These are phyloP conservation scores for Viola odorata DNA, from an alignment of 345 rosid species.

Conservation along the genomic window DNA sequence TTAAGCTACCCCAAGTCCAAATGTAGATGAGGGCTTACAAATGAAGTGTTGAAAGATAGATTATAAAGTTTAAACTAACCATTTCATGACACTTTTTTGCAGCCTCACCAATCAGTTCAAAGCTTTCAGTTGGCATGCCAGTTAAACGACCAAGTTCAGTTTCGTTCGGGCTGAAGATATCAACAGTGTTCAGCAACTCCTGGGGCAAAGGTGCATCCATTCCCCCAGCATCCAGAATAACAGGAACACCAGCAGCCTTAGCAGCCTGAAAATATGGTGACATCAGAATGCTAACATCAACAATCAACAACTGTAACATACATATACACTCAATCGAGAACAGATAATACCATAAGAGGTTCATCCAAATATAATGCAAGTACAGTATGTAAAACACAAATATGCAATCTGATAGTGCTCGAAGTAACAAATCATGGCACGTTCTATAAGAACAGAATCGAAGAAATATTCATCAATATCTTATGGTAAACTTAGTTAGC, in stretches of 20 bases:
- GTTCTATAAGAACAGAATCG: no score
- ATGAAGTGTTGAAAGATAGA: no score
- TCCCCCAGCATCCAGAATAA: constrained; percentile 93
- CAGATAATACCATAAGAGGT: no score
- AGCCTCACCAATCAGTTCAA: constrained; percentile 65
- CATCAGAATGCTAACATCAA: background rate
- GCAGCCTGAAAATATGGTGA: constrained; percentile 53
- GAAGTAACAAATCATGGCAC: no score
- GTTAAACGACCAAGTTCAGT: constrained; percentile 75
- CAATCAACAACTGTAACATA: background rate
- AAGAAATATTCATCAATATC: no score
- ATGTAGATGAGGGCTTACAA: no score
- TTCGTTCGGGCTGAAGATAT: constrained; percentile 92
- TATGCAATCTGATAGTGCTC: no score
- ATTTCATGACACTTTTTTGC: constrained; percentile 53
- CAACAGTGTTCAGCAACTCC: constrained; percentile 57
- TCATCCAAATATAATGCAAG: no score
- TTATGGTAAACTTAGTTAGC: no score
- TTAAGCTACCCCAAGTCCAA: no score
- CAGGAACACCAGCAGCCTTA: constrained; percentile 68
- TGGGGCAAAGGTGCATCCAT: constrained; percentile 77
- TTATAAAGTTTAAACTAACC: constrained; percentile 37
- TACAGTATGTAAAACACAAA: no score
- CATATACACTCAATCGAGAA: no score
- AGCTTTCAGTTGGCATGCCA: constrained; percentile 67